phyloP scores from a whole-genome alignment of 192 early-diverging fungal genomes.

The Chytriomyces confervae region DNA sequence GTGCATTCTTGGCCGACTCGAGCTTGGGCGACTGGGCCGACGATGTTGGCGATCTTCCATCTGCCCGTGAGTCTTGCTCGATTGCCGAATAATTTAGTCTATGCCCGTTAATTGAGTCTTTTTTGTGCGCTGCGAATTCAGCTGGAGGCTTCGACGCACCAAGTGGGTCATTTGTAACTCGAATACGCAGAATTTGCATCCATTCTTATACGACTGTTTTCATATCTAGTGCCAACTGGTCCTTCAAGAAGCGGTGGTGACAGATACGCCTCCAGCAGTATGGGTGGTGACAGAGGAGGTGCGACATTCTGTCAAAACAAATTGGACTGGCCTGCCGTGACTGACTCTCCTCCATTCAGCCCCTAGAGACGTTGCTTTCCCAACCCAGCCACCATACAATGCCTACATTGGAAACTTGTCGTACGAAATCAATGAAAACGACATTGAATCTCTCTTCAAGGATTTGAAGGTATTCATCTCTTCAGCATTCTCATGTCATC shows the following conservation, averaged over 20 bases:
- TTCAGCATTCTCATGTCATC: neutral
- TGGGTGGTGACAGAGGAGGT: conserved; percentile 10
- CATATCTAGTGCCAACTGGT: conserved; percentile 20
- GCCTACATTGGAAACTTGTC: conserved; percentile 91
- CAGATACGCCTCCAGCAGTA: neutral
- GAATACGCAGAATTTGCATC: neutral
- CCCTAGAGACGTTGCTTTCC: conserved; percentile 54
- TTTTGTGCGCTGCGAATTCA: conserved; percentile 1
- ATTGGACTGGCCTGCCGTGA: neutral
- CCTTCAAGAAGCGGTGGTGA: conserved; percentile 20
- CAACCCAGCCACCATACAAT: conserved; percentile 86
- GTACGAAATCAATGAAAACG: conserved; percentile 78
- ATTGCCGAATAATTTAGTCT: neutral
- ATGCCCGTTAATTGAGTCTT: neutral
- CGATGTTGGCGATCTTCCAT: conserved; percentile 86
- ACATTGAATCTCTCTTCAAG: conserved; percentile 76
- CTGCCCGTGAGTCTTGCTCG: conserved; percentile 69
- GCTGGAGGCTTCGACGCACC: conserved; percentile 14
- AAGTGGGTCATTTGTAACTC: neutral
- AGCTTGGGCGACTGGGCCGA: conserved; percentile 82
- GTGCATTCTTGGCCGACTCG: conserved; percentile 77
- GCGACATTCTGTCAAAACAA: neutral
- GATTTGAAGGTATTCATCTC: conserved; percentile 63
- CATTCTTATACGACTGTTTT: neutral
- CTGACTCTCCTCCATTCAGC: neutral